These are phyloP conservation scores for Trametes maxima DNA, from an alignment of 768 basidiomycete genomes.

Conservation along the genomic window DNA sequence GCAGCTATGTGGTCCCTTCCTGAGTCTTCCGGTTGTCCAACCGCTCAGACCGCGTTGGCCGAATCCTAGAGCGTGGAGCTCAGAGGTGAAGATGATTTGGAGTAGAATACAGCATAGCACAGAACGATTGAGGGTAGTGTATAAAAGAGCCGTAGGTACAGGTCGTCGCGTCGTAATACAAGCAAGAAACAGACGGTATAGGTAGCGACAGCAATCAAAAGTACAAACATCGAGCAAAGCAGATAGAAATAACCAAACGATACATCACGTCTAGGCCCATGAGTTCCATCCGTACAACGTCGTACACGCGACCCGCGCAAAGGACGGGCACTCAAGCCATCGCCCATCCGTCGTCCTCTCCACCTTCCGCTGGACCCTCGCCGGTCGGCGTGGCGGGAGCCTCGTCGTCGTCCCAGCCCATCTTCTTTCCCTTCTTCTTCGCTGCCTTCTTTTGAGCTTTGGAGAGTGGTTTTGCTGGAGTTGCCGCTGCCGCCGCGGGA, in stretches of 20 bases:
- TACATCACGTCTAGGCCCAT: slow-evolving; percentile 1
- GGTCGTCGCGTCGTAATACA: background rate
- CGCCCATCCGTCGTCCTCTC: slow-evolving; percentile 3
- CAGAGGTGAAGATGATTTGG: too few species aligned
- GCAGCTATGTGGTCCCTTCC: too few species aligned
- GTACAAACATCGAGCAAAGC: slow-evolving; percentile 3
- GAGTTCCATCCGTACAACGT: background rate
- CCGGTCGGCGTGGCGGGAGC: slow-evolving; percentile 2
- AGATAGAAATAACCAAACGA: slow-evolving; percentile 8
- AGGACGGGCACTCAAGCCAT: background rate
- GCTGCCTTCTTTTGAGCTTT: slow-evolving; percentile 16
- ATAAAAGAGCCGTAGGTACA: background rate
- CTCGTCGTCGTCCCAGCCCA: slow-evolving; percentile 4
- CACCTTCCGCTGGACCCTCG: background rate
- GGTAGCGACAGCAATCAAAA: background rate
- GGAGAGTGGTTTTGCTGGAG: slow-evolving; percentile 6
- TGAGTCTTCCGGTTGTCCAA: too few species aligned
- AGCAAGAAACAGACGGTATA: background rate
- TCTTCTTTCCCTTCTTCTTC: slow-evolving; percentile 23
- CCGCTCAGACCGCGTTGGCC: too few species aligned
- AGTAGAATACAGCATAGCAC: background rate
- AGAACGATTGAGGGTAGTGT: background rate
- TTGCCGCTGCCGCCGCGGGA: background rate
- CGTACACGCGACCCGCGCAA: slow-evolving; percentile 5
- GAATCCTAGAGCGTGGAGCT: too few species aligned